Conservation (phyloP, 305 asterid genomes). For the Fraxinus xanthoxyloides region DNA sequence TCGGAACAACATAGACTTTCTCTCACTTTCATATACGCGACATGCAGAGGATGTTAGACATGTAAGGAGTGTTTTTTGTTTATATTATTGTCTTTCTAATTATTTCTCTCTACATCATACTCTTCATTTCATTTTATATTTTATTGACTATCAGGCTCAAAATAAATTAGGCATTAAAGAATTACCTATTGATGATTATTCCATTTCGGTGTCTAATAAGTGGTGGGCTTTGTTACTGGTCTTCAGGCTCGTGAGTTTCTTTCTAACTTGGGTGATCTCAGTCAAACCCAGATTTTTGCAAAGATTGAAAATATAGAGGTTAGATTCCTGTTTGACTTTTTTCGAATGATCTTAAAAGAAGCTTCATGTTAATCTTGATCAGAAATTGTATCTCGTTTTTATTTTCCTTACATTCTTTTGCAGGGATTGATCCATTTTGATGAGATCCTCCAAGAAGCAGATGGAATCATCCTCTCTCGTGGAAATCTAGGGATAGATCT, state of each 20-base stretch:
- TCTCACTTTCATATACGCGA: constrained; percentile 78
- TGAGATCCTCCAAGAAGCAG: constrained; percentile 81
- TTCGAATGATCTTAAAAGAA: constrained; percentile 5
- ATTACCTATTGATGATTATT: not conserved
- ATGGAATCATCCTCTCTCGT: constrained; percentile 84
- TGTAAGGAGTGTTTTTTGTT: constrained; percentile 38
- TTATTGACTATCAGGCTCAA: constrained; percentile 2
- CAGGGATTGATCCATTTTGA: constrained; percentile 81
- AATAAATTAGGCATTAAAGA: not conserved
- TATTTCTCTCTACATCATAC: not conserved
- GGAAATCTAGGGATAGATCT: constrained; percentile 92
- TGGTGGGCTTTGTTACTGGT: not conserved
- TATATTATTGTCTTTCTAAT: not conserved
- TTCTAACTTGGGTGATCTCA: constrained; percentile 64
- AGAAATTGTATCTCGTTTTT: not conserved
- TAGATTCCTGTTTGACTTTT: constrained; percentile 17
- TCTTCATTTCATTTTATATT: not conserved
- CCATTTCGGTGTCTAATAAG: not conserved
- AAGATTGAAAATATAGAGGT: constrained; percentile 94
- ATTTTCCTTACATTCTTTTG: constrained; percentile 13
- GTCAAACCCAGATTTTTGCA: constrained; percentile 77
- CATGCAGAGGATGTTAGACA: constrained; percentile 77
- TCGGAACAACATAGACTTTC: constrained; percentile 75
- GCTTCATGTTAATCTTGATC: constrained; percentile 8
- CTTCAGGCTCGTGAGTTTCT: constrained; percentile 85